Base-by-base conservation (phyloP, 176 grass and related monocot genomes). In the Zoysia japonica region DNA sequence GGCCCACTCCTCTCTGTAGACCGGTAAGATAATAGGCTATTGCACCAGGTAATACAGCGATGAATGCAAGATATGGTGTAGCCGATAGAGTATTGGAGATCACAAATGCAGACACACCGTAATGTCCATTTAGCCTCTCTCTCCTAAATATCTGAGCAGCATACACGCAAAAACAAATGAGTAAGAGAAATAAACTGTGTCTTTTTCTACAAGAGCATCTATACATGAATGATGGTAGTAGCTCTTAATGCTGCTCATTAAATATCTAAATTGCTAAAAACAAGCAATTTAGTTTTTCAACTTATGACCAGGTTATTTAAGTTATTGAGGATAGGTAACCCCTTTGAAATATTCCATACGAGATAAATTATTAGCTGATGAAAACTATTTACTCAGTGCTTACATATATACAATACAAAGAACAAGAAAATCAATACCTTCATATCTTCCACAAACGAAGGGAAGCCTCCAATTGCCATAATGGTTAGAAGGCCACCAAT, bases 391-490 rank as follows among this genome's bases (percentile, higher is more conserved):
- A 17, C 10, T 7, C 20, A 4, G 3, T 16, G 15, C 1, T 44
- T 16, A 47, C 60, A 47, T 3, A 7, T 13, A 17, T 13, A 20
- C 49, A 2, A 54, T 5, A 41, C 7, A 43, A 3, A 59, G 35
- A 20, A 8, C 3, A 2, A 52, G 17, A 42, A 50, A 70, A 38
- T 4, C 13, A 2, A 13, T 41, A 93, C 90, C 87, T 93, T 93
- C 87, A 93, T 93, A 12, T 93, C 90, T 49, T 93, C 90, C 13
- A 93, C 84, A 50, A 93, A 89, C 17, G 90, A 93, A 13, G 90
- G 90, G 84, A 93, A 93, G 45, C 90, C 90, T 46, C 90, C 90
- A 46, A 93, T 93, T 36, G 90, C 87, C 90, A 93, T 93, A 9
- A 93, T 75, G 6, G 90, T 89, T 43, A 93, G 77, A 71, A 93